Evolutionary conservation across 257 asterid species (phyloP).

Genomic region (Lantana camara): DNA sequence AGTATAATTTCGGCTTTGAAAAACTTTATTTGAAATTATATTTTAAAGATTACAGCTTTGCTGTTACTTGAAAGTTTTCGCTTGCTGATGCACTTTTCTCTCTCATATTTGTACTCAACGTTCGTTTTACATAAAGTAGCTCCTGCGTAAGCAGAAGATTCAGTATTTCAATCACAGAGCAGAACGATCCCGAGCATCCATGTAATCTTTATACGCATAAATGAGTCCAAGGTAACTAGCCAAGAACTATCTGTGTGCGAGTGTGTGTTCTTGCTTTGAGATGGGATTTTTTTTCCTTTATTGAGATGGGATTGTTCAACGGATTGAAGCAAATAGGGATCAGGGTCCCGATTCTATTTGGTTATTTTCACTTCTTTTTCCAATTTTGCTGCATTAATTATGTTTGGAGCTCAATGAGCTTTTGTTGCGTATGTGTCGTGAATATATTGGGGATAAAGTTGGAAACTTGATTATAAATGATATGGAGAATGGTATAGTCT

Average conservation of each 20-base stretch:
- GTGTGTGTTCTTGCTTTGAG: conserved; percentile 10
- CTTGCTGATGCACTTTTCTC: conserved; percentile 26
- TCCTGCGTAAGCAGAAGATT: conserved; percentile 20
- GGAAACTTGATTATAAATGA: not conserved
- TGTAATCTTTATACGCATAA: conserved; percentile 3
- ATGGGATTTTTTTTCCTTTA: not conserved
- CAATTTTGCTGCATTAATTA: not conserved
- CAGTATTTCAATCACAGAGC: conserved; percentile 5
- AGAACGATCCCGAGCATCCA: not conserved
- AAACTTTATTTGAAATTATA: not conserved
- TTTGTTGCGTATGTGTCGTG: conserved; percentile 21
- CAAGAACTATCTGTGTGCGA: not conserved
- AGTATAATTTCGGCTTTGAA: conserved; percentile 6
- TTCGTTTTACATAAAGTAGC: conserved; percentile 21
- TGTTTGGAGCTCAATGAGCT: not conserved
- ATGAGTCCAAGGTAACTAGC: not conserved
- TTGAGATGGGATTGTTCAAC: conserved; percentile 21
- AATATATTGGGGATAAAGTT: conserved; percentile 15
- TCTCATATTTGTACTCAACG: conserved; percentile 15
- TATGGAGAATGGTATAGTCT: not conserved
- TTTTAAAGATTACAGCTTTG: not conserved
- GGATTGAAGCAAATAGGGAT: conserved; percentile 23
- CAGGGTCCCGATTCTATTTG: not conserved
- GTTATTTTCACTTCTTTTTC: not conserved
- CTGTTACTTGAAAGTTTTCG: not conserved